These are phyloP conservation scores for Diaporthe amygdali DNA, from an alignment of 2,329 filamentous ascomycete genomes.

Conservation along the genomic window DNA sequence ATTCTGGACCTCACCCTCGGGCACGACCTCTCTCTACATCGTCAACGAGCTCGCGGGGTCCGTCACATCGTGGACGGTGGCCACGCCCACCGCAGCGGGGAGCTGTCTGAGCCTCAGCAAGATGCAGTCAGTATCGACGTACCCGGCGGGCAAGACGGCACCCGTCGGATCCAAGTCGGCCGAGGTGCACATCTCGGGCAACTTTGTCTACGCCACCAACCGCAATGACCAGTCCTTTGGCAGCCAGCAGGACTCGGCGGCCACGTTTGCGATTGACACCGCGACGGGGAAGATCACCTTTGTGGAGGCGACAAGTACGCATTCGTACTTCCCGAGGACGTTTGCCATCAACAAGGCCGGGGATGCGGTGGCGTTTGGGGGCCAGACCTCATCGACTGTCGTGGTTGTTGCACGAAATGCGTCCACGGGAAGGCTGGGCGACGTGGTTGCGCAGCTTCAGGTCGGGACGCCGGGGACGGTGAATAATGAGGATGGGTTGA, in stretches of 20 bases:
- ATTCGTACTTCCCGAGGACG: constrained; percentile 65
- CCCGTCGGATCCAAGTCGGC: constrained; percentile 35
- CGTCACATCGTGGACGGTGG: constrained; percentile 53
- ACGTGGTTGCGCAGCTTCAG: constrained; percentile 45
- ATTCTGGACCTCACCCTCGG: constrained; percentile 49
- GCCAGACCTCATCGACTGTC: constrained; percentile 65
- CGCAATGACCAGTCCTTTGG: constrained; percentile 64
- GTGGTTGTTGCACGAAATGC: constrained; percentile 61
- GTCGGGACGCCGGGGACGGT: constrained; percentile 45
- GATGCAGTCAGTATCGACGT: constrained; percentile 52
- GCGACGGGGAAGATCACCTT: constrained; percentile 55
- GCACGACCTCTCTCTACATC: constrained; percentile 41
- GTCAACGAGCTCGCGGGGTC: constrained; percentile 56
- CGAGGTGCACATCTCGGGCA: constrained; percentile 57
- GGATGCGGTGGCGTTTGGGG: constrained; percentile 64
- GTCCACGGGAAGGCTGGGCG: constrained; percentile 59
- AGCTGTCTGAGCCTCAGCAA: constrained; percentile 52
- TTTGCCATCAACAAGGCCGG: constrained; percentile 66
- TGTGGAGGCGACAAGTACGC: constrained; percentile 59
- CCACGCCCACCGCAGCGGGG: constrained; percentile 43
- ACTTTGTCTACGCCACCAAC: constrained; percentile 66
- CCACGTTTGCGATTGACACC: constrained; percentile 53
- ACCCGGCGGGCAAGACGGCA: constrained; percentile 39
- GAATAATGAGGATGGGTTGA: constrained; percentile 53
- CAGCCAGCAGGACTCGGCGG: constrained; percentile 59